phyloP scores from a whole-genome alignment of 2,329 filamentous ascomycete genomes.

The Lanzia echinophila region DNA sequence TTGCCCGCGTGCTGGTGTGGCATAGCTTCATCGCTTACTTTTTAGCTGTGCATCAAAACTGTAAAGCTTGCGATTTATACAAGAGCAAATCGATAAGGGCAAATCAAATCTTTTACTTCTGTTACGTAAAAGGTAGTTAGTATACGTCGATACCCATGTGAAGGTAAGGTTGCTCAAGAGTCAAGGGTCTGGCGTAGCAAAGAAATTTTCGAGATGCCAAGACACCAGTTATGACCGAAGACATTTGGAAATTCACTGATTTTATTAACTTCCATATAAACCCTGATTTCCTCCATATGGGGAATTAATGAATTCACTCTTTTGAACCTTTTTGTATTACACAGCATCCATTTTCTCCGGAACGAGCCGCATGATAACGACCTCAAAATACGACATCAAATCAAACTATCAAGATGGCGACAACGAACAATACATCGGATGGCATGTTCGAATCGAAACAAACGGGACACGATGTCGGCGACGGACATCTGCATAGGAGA shows the following conservation, averaged over 20 bases:
- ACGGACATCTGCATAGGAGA: constrained; percentile 1
- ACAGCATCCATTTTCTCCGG: background rate
- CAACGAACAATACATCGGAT: background rate
- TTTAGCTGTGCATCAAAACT: background rate
- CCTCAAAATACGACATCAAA: background rate
- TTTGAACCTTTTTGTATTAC: background rate
- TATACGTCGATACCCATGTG: background rate
- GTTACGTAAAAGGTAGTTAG: background rate
- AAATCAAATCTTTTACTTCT: background rate
- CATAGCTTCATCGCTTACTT: background rate
- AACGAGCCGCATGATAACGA: background rate
- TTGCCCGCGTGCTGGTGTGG: background rate
- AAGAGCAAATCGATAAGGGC: background rate
- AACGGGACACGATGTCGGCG: background rate
- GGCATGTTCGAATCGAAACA: background rate
- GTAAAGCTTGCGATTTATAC: background rate
- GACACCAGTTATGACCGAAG: background rate
- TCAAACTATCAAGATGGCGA: constrained; percentile 1
- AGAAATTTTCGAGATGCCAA: background rate
- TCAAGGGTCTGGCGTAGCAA: background rate
- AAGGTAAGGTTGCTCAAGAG: background rate
- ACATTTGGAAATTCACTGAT: background rate
- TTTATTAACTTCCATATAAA: background rate
- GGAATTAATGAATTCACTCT: background rate
- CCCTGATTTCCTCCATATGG: background rate